These are phyloP conservation scores for Fusarium cyanostomum DNA, from an alignment of 2,329 filamentous ascomycete species.

Conservation along the genomic window DNA sequence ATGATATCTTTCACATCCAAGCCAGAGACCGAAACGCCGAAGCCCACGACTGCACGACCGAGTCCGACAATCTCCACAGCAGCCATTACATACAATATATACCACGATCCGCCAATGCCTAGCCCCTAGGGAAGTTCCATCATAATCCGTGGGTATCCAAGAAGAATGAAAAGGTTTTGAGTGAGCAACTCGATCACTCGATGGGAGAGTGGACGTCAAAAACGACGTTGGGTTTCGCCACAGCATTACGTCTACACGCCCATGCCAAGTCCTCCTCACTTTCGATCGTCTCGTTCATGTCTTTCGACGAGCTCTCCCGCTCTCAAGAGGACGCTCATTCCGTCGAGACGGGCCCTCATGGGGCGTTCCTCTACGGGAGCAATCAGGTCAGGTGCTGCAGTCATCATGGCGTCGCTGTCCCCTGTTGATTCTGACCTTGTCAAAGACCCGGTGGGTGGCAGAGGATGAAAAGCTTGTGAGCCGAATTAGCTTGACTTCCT, in stretches of 20 bases:
- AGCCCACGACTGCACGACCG: slow-evolving; percentile 10
- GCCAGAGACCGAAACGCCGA: slow-evolving; percentile 19
- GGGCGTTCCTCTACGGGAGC: slow-evolving; percentile 35
- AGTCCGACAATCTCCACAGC: slow-evolving; percentile 6
- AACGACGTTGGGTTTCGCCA: neutral
- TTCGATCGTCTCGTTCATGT: slow-evolving; percentile 41
- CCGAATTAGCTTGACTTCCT: slow-evolving; percentile 43
- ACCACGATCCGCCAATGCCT: slow-evolving; percentile 5
- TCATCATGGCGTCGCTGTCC: slow-evolving; percentile 48
- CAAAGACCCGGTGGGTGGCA: slow-evolving; percentile 46
- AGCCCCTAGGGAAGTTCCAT: slow-evolving; percentile 18
- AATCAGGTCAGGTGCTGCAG: slow-evolving; percentile 34
- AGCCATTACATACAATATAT: slow-evolving; percentile 16
- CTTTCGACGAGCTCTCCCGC: slow-evolving; percentile 69
- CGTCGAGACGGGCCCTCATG: slow-evolving; percentile 55
- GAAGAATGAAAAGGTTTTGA: slow-evolving; percentile 19
- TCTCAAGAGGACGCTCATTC: slow-evolving; percentile 66
- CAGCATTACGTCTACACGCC: neutral
- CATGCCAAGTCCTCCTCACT: slow-evolving; percentile 3
- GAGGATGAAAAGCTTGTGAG: slow-evolving; percentile 47
- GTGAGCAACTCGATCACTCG: neutral
- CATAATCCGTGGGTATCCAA: slow-evolving; percentile 35
- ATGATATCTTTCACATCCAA: slow-evolving; percentile 8
- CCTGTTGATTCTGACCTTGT: slow-evolving; percentile 44
- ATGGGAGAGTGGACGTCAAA: neutral